phyloP scores from a whole-genome alignment of 1,284 basidiomycete species.

The Chalciporus sp. region DNA sequence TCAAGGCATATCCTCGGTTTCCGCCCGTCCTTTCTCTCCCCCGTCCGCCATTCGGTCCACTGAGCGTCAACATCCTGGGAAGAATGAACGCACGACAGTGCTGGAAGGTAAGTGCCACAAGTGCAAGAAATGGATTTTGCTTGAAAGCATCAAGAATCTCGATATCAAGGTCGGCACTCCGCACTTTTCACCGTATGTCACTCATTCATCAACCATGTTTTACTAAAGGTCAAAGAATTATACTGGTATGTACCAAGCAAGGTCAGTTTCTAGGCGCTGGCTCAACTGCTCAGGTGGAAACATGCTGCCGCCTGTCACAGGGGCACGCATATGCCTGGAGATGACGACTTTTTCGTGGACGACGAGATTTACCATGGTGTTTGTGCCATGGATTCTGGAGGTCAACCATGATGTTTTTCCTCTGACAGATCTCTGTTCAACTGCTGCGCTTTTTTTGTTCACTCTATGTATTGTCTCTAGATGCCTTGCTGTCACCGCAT shows the following conservation, averaged over 20 bases:
- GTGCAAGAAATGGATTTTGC: constrained; percentile 68
- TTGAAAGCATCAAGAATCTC: constrained; percentile 72
- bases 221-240: constrained; percentile 74
- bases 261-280: not conserved
- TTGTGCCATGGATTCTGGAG: constrained; percentile 16
- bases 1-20: constrained; percentile 61
- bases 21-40: constrained; percentile 73
- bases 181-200: not conserved
- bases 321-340: constrained; percentile 53
- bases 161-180: constrained; percentile 58
- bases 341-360: constrained; percentile 52
- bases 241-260: constrained; percentile 55
- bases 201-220: not conserved
- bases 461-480: not conserved
- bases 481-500: constrained; percentile 10
- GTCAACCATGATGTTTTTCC: not conserved
- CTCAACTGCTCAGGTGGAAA: constrained; percentile 66
- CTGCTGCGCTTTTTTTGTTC: not conserved
- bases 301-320: constrained; percentile 75
- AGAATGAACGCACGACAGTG: constrained; percentile 59
- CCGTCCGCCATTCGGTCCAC: constrained; percentile 62
- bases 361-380: constrained; percentile 36
- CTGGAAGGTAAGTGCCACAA: constrained; percentile 76
- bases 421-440: not conserved
- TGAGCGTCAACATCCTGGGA: constrained; percentile 47